Evolutionary conservation across 305 asterid species (phyloP).

Genomic region (Striga hermonthica): DNA sequence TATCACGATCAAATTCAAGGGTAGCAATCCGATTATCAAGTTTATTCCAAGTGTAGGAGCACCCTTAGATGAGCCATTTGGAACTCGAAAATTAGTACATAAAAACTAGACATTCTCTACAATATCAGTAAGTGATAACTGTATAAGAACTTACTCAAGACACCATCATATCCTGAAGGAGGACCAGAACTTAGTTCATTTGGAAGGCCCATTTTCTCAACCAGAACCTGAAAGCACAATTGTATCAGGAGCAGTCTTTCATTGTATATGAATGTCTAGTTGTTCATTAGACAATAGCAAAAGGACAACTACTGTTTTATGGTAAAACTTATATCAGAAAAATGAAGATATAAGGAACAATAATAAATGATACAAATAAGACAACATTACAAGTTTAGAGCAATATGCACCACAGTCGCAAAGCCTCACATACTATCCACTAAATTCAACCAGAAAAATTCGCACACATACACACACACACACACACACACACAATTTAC

Average conservation of each 20-base stretch:
- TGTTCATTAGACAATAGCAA: neutral
- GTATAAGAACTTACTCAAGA: slow-evolving; percentile 54
- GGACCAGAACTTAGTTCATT: slow-evolving; percentile 47
- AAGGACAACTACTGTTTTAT: no score
- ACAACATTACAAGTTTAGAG: neutral
- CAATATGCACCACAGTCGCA: no score
- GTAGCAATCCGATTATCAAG: slow-evolving; percentile 80
- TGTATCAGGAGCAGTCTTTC: slow-evolving; percentile 28
- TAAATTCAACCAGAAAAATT: neutral
- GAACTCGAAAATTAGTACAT: slow-evolving; percentile 31
- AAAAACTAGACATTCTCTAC: slow-evolving; percentile 11
- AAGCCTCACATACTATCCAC: no score
- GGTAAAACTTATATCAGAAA: no score
- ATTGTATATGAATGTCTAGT: slow-evolving; percentile 14
- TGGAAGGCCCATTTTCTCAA: slow-evolving; percentile 94
- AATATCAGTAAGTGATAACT: neutral
- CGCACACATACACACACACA: no score
- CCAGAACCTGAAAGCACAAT: slow-evolving; percentile 65
- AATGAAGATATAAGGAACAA: no score
- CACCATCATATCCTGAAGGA: slow-evolving; percentile 48
- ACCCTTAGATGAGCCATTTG: slow-evolving; percentile 43
- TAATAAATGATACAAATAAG: neutral
- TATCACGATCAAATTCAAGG: slow-evolving; percentile 88
- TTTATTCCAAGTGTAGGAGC: slow-evolving; percentile 66
- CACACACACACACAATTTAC: neutral